A percentile compares a stretch with the other conserved stretches of the same genome.
Conservation (phyloP, 1,284 basidiomycete species). For the Pseudozyma flocculosa region DNA sequence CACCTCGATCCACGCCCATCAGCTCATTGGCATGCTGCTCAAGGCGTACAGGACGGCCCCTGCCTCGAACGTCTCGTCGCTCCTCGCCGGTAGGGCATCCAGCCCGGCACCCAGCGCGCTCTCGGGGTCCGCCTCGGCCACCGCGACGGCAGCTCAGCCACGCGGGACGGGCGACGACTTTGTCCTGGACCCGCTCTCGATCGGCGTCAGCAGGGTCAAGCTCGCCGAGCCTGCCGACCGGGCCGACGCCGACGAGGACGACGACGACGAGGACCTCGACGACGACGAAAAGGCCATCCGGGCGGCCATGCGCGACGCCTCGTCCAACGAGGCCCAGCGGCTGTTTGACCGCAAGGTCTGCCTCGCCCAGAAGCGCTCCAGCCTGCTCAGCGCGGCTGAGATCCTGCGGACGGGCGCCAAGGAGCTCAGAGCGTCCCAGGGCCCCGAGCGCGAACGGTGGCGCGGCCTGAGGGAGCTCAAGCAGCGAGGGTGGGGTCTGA, state of each 20-base stretch:
- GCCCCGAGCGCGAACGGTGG: constrained; percentile 38
- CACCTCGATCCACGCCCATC: constrained; percentile 46
- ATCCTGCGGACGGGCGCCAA: constrained; percentile 32
- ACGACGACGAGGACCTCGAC: constrained; percentile 13
- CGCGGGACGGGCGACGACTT: constrained; percentile 20
- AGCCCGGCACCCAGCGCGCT: neutral
- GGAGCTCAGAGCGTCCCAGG: constrained; percentile 22
- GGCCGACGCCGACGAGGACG: neutral
- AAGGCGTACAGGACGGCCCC: constrained; percentile 15
- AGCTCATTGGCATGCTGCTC: constrained; percentile 42
- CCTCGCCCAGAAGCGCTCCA: constrained; percentile 28
- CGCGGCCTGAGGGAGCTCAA: constrained; percentile 25
- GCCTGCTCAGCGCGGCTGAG: constrained; percentile 27
- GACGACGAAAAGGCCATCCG: constrained; percentile 14
- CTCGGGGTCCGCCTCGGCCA: constrained; percentile 8
- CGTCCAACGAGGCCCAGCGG: constrained; percentile 6
- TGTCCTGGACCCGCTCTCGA: constrained; percentile 25
- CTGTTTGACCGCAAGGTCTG: constrained; percentile 26
- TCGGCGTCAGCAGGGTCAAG: constrained; percentile 15
- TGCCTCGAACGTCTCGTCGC: neutral
- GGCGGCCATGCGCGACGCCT: neutral
- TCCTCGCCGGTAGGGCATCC: neutral
- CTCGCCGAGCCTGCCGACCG: constrained; percentile 4
- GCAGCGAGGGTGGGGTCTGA: constrained; percentile 42
- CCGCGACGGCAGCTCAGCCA: too few species aligned